Conservation (phyloP, 345 rosid species). For the Populus alba region DNA sequence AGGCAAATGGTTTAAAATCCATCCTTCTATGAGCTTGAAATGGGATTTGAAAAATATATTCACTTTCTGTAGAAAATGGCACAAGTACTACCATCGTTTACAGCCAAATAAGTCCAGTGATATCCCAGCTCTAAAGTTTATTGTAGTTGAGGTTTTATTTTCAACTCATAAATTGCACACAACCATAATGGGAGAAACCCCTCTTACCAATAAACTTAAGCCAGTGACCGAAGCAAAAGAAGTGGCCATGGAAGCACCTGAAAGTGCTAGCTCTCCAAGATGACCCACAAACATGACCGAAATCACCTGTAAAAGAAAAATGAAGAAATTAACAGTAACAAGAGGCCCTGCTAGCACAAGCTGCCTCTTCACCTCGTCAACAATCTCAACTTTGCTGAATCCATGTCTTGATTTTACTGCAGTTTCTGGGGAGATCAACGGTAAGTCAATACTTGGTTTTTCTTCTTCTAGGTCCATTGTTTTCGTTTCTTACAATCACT, state of each 20-base stretch:
- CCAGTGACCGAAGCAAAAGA: constrained; percentile 26
- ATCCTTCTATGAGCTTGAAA: too few relatives aligned
- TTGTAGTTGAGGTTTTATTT: too few relatives aligned
- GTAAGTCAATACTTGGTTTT: constrained; percentile 5
- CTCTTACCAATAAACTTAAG: constrained; percentile 20
- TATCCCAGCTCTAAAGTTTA: too few relatives aligned
- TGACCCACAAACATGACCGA: constrained; percentile 29
- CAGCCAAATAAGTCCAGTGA: too few relatives aligned
- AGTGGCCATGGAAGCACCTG: constrained; percentile 26
- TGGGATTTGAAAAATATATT: too few relatives aligned
- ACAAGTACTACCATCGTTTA: too few relatives aligned
- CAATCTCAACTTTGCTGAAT: constrained; percentile 13
- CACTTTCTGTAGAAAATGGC: too few relatives aligned
- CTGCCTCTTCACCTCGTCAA: constrained; percentile 16
- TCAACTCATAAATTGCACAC: too few relatives aligned
- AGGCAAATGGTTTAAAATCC: too few relatives aligned
- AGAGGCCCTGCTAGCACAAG: constrained; percentile 17
- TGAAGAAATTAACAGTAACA: neutral
- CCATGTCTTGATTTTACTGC: constrained; percentile 23
- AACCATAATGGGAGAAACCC: neutral
- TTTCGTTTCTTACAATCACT: too few relatives aligned
- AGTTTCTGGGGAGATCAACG: constrained; percentile 5
- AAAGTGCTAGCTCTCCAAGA: constrained; percentile 22
- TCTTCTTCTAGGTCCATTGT: constrained; percentile 12
- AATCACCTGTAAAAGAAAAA: constrained; percentile 12